These are phyloP conservation scores for Monosporascus sp. DNA, from an alignment of 2,329 filamentous ascomycete species.

Conservation along the genomic window DNA sequence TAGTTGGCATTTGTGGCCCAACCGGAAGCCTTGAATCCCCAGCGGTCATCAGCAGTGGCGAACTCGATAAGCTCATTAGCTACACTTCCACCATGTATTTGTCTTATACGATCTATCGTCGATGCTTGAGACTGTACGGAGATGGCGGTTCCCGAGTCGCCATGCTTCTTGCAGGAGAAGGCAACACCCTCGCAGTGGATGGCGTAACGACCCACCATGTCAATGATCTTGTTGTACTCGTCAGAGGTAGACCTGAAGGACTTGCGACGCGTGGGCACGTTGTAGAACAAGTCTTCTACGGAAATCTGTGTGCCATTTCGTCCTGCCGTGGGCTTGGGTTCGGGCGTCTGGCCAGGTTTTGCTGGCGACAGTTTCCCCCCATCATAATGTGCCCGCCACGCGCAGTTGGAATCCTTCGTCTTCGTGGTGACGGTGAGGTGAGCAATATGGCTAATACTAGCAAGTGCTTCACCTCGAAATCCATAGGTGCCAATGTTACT, in stretches of 20 bases:
- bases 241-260: conserved; percentile 90
- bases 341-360: conserved; percentile 81
- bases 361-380: conserved; percentile 75
- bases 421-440: conserved; percentile 94
- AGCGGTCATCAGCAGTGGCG: conserved; percentile 64
- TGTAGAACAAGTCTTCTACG: conserved; percentile 96
- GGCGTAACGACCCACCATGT: conserved; percentile 89
- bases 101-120: conserved; percentile 78
- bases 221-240: conserved; percentile 96
- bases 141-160: conserved; percentile 77
- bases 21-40: conserved; percentile 78
- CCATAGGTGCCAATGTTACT: conserved; percentile 89
- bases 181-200: conserved; percentile 87
- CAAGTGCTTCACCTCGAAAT: conserved; percentile 93
- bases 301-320: conserved; percentile 90
- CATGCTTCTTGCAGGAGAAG: conserved; percentile 95
- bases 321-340: conserved; percentile 84
- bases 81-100: conserved; percentile 78
- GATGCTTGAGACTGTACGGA: conserved; percentile 71
- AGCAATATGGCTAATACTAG: conserved; percentile 97
- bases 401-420: conserved; percentile 79
- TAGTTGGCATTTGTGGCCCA: conserved; percentile 93
- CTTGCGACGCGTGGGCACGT: conserved; percentile 78
- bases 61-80: conserved; percentile 86
- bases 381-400: conserved; percentile 85